Evolutionary conservation across 495 filamentous ascomycete genomes (phyloP), one percentile per base, ranked within the genome.

Genomic region (Lasiosphaeriaceae sp.): DNA sequence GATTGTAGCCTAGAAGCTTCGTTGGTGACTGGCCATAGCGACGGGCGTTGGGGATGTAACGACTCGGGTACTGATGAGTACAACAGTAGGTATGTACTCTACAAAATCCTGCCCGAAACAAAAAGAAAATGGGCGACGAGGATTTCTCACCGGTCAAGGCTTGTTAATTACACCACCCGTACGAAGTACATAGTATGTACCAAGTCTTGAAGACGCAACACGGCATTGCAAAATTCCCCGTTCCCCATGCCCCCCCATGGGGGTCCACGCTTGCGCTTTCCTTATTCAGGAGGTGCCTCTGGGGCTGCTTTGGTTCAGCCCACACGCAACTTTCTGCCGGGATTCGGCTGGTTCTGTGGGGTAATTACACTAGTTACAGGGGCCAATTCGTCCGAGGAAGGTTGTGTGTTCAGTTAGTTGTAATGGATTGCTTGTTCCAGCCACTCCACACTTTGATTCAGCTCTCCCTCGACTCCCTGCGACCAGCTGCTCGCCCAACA

Each of bases 361-460:
- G 49, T 41, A 58, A 45, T n/a, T 43, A n/a, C n/a, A n/a, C n/a
- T n/a, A n/a, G n/a, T n/a, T n/a, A n/a, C n/a, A n/a, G n/a, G 39
- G 39, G 49, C 19, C 50, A 41, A 52, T 58, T 59, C 56, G 50
- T 39, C 47, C 35, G 43, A n/a, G n/a, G n/a, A 39, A 51, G 23
- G 47, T 22, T 43, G n/a, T 17, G 34, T 37, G 2, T 14, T 14
- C 34, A 37, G 14, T 50, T 22, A n/a, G n/a, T n/a, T n/a, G n/a
- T n/a, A n/a, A n/a, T 48, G 44, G 26, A 5, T 19, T 47, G 41
- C 35, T 47, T 31, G 55, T 47, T 51, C 49, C 52, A 24, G 26
- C 47, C 51, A 52, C 56, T 52, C 52, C 49, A 48, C 56, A 58
- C 56, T 31, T 31, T 3, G 26, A 31, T 31, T 31, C 26, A 31